Percentiles rank a stretch among this genome's conserved stretches.
Conservation (phyloP, 2,329 filamentous ascomycete species). For the Mollisiaceae sp. region DNA sequence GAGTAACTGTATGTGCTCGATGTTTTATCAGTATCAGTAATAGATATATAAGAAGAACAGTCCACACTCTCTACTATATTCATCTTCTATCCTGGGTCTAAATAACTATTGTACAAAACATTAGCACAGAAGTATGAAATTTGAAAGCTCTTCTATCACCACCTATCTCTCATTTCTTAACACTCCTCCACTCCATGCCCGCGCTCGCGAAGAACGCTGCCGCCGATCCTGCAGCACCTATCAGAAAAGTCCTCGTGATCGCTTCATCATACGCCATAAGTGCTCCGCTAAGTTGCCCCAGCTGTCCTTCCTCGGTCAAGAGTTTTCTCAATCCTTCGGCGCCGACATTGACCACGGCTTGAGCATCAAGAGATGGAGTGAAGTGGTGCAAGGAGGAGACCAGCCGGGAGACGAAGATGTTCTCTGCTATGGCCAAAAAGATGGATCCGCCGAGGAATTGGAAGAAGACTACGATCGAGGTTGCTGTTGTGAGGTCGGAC, state of each 20-base stretch:
- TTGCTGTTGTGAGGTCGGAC: conserved; percentile 57
- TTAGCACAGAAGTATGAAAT: background rate
- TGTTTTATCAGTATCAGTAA: no score
- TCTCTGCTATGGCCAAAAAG: conserved; percentile 61
- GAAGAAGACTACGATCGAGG: conserved; percentile 59
- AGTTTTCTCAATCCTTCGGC: conserved; percentile 45
- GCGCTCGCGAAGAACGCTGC: conserved; percentile 25
- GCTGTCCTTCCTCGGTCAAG: background rate
- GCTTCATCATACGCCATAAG: conserved; percentile 29
- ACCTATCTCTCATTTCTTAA: conserved; percentile 16
- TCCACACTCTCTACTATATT: no score
- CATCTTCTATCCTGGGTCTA: no score
- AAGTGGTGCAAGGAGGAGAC: conserved; percentile 34
- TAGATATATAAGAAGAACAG: no score
- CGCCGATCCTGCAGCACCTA: conserved; percentile 21
- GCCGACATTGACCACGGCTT: conserved; percentile 47
- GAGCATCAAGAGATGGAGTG: conserved; percentile 41
- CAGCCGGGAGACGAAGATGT: conserved; percentile 44
- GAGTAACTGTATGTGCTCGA: no score
- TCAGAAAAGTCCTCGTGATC: conserved; percentile 31
- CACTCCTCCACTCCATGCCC: conserved; percentile 32
- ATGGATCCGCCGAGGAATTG: conserved; percentile 63
- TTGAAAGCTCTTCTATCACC: background rate
- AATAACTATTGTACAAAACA: background rate
- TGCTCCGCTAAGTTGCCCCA: background rate